Base-by-base conservation (phyloP, 2,329 filamentous ascomycete species). In the Venturia effusa region DNA sequence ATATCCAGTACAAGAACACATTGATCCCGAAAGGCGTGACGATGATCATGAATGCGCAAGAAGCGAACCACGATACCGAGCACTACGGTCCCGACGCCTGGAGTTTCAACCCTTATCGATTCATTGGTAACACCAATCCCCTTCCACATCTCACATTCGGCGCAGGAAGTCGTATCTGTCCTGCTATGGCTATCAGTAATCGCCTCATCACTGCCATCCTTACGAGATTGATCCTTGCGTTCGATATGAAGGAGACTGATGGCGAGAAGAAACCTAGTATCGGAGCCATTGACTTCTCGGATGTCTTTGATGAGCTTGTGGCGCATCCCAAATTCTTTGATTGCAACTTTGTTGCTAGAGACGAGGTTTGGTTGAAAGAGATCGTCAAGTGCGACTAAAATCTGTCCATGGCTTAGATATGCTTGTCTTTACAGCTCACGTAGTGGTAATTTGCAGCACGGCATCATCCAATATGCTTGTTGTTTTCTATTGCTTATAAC, bases 11-110 rank as follows among this genome's bases (percentile, higher is more conserved):
- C 61, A 59, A 64, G 7, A 63, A 62, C n/a, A 59, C 61, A 13
- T 39, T 67, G 37, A 66, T 70, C 30, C 69, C 68, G 1, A 68
- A 67, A 43, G 69, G 69, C 10, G 68, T 66, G 37, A 68, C 69
- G 4, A 66, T 70, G 61, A 67, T 69, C 59, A 68, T 70, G 68
- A 70, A 69, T 62, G 69, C 68, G 15, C 69, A 70, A 41, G 64
- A 67, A 51, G 69, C 66, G 13, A 69, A 69, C 61, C 69, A 68
- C 61, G 69, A 69, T 64, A 40, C 19, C 22, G 63, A 57, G 11
- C 65, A 68, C 51, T 70, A 68, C 63, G 69, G 69, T 37, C 61
- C 66, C 3, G 67, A 69, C 59, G 68, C 68, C 27, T 64, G 57
- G 60, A 37, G 39, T 22, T 70, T 69, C 65, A 66, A 67, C 30